Conservation (phyloP, 371 early-diverging fungal species). For the Vittaforma corneae region DNA sequence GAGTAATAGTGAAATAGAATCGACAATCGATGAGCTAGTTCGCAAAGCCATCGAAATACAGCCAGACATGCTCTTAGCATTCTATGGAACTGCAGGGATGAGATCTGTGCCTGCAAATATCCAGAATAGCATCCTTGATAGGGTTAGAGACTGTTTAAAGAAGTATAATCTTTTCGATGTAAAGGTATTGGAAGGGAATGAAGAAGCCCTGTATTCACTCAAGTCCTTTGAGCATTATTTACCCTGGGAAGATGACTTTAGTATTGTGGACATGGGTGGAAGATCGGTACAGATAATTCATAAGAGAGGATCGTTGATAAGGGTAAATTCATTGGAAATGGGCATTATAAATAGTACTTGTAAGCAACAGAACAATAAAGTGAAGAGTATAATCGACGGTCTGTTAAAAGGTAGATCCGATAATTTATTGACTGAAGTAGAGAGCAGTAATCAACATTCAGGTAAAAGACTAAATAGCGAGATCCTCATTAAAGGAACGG, state of each 20-base stretch:
- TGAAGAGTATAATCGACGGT: not conserved
- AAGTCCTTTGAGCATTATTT: constrained; percentile 19
- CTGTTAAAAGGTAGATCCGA: not conserved
- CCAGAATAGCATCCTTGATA: constrained; percentile 22
- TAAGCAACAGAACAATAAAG: not conserved
- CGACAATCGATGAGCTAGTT: not conserved
- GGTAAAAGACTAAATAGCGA: not conserved
- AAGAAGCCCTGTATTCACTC: constrained; percentile 47
- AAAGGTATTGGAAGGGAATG: constrained; percentile 43
- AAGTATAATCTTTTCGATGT: constrained; percentile 44
- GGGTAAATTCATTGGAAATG: not conserved
- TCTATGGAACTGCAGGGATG: constrained; percentile 55
- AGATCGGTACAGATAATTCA: constrained; percentile 46
- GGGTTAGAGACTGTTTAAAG: constrained; percentile 16
- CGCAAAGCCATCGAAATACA: constrained; percentile 1
- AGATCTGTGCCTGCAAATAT: constrained; percentile 20
- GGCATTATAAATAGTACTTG: constrained; percentile 4
- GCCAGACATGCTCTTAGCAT: constrained; percentile 42
- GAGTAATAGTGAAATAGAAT: not conserved
- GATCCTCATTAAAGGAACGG: not conserved
- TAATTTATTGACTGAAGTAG: not conserved
- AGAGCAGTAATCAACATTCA: not conserved
- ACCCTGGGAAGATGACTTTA: not conserved
- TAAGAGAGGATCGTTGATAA: not conserved
- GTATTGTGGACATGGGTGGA: constrained; percentile 56